phyloP scores from a whole-genome alignment of 495 filamentous ascomycete genomes.

The Penicillium odoratum region DNA sequence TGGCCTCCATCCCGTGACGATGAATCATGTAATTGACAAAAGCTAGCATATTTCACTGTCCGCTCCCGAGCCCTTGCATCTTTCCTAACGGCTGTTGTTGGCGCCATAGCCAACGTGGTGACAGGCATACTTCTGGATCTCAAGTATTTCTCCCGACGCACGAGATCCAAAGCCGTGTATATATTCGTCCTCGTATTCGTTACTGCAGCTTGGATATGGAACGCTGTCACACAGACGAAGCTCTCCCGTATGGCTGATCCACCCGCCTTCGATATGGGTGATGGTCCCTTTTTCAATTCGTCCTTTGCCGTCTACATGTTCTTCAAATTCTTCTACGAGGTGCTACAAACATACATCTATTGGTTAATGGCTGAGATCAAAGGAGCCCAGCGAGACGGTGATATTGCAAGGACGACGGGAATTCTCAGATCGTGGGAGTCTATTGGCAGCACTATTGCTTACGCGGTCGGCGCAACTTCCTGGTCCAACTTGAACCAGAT shows the following conservation, averaged over 20 bases:
- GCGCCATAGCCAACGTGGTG: conserved; percentile 47
- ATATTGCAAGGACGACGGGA: conserved; percentile 49
- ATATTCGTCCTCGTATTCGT: conserved; percentile 18
- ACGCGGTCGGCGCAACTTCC: conserved; percentile 46
- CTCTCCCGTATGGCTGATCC: conserved; percentile 19
- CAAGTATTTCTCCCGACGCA: conserved; percentile 29
- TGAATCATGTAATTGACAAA: conserved; percentile 30
- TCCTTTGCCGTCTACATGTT: conserved; percentile 24
- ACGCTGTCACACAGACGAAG: conserved; percentile 15
- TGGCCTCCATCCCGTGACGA: not conserved
- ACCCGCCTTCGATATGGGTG: conserved; percentile 22
- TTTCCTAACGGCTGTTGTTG: conserved; percentile 44
- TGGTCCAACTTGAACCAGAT: conserved; percentile 25
- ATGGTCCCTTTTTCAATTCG: conserved; percentile 24
- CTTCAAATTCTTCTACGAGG: conserved; percentile 41
- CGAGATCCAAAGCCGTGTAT: conserved; percentile 16
- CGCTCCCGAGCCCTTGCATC: conserved; percentile 53
- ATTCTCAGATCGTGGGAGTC: conserved; percentile 51
- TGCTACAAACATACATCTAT: conserved; percentile 45
- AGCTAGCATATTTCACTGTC: conserved; percentile 56
- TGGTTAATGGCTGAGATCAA: conserved; percentile 28
- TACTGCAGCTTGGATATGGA: conserved; percentile 23
- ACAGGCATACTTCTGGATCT: conserved; percentile 50
- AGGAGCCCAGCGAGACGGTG: conserved; percentile 34
- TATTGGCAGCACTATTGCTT: conserved; percentile 49